These are phyloP conservation scores for Hansenula sp. DNA, from an alignment of 1,139 yeast genomes.

Conservation along the genomic window DNA sequence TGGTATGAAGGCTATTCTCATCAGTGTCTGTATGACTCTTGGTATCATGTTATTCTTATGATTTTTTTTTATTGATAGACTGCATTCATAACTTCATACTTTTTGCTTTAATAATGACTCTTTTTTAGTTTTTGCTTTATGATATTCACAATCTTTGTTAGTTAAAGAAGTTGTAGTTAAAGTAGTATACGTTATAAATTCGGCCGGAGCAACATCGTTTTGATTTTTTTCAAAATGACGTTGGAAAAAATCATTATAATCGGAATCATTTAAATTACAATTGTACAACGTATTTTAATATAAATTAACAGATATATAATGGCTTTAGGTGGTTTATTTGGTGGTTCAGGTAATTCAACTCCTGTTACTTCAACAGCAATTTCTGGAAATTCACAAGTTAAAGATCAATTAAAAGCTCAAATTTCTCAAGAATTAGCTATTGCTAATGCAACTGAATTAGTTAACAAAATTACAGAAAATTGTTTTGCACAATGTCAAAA, in stretches of 20 bases:
- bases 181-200: no score
- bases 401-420: conserved; percentile 64
- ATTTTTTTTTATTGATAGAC: no score
- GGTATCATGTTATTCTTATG: conserved; percentile 1
- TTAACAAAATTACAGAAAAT: conserved; percentile 81
- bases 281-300: no score
- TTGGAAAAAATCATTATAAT: no score
- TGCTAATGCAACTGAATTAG: conserved; percentile 84
- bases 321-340: conserved; percentile 39
- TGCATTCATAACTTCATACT: not conserved
- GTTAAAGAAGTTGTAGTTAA: no score
- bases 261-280: not conserved
- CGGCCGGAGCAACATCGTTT: no score
- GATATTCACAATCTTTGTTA: no score
- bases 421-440: conserved; percentile 81
- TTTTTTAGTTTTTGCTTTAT: not conserved
- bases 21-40: conserved; percentile 4
- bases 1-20: conserved; percentile 9
- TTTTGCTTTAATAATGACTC: not conserved
- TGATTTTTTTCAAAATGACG: no score
- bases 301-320: conserved; percentile 11
- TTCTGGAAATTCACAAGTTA: conserved; percentile 32
- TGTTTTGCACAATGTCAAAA: conserved; percentile 78
- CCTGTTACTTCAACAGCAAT: conserved; percentile 28
- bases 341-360: conserved; percentile 30